Percentiles rank a stretch among this genome's conserved stretches.
Conservation (phyloP, 208 protist genomes). For the Wallacemonas collosoma region DNA sequence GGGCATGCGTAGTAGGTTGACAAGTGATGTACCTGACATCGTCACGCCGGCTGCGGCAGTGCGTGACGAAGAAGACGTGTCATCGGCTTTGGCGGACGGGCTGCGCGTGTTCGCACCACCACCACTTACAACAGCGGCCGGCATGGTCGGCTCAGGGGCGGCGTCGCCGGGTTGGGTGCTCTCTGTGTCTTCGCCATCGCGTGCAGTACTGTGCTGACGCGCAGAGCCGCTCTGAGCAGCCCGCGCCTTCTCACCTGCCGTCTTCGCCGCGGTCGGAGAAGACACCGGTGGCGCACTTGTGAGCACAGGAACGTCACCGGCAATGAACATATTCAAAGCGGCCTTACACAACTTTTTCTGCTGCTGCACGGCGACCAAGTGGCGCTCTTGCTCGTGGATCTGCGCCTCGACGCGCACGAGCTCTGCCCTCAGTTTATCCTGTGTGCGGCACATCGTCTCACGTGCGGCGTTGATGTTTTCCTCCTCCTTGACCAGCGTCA, state of each 20-base stretch:
- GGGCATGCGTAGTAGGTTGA: slow-evolving; percentile 68
- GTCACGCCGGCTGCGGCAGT: not conserved
- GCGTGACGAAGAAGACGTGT: slow-evolving; percentile 6
- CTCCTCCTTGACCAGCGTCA: slow-evolving; percentile 66
- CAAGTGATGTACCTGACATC: slow-evolving; percentile 48
- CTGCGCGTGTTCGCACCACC: slow-evolving; percentile 8
- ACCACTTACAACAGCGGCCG: slow-evolving; percentile 8
- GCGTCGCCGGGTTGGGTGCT: slow-evolving; percentile 32
- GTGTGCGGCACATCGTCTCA: slow-evolving; percentile 53
- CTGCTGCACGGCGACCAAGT: slow-evolving; percentile 54
- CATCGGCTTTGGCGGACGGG: slow-evolving; percentile 10
- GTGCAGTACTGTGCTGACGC: slow-evolving; percentile 8
- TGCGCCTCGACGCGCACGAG: slow-evolving; percentile 80
- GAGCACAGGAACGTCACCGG: slow-evolving; percentile 56
- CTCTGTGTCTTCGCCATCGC: slow-evolving; percentile 21
- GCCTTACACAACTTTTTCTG: slow-evolving; percentile 79
- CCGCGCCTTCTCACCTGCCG: slow-evolving; percentile 10
- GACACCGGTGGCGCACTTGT: slow-evolving; percentile 10
- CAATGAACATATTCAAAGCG: slow-evolving; percentile 72
- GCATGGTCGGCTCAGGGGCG: slow-evolving; percentile 34
- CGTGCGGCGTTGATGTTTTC: slow-evolving; percentile 55
- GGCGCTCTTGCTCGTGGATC: slow-evolving; percentile 59
- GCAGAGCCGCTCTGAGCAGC: slow-evolving; percentile 1
- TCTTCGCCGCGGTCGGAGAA: slow-evolving; percentile 20
- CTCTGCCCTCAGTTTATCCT: slow-evolving; percentile 83